phyloP scores from a whole-genome alignment of 2,329 filamentous ascomycete genomes.

The Alternaria infectoria region DNA sequence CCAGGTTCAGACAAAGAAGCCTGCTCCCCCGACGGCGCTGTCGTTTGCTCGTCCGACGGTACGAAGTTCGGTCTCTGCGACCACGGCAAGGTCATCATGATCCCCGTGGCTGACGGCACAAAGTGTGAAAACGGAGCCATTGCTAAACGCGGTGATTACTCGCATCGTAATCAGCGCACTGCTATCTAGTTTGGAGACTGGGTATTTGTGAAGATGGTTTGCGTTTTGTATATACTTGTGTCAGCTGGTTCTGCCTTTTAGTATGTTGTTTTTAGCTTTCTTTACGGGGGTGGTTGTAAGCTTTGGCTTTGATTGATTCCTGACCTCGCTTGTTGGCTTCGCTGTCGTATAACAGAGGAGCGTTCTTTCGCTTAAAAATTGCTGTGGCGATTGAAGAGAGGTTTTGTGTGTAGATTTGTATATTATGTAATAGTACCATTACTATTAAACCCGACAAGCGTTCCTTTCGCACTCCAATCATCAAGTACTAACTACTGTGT shows the following conservation, averaged over 20 bases:
- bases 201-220: not conserved
- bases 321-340: not conserved
- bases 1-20: constrained; percentile 7
- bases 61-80: constrained; percentile 51
- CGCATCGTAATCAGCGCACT: constrained; percentile 12
- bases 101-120: constrained; percentile 51
- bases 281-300: not conserved
- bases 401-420: not conserved
- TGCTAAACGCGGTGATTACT: constrained; percentile 28
- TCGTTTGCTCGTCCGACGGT: constrained; percentile 47
- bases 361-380: not conserved
- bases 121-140: constrained; percentile 50
- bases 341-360: not conserved
- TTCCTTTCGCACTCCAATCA: not conserved
- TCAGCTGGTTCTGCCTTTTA: not conserved
- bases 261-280: not conserved
- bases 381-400: not conserved
- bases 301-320: not conserved
- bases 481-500: not conserved
- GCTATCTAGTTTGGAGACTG: not conserved
- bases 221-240: not conserved
- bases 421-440: not conserved
- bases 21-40: constrained; percentile 44
- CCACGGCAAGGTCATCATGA: constrained; percentile 48
- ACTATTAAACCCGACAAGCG: not conserved